Percentiles rank a stretch among this genome's conserved stretches.
phyloP scores from a whole-genome alignment of 2,329 filamentous ascomycete species.

The Lachnellula occidentalis region DNA sequence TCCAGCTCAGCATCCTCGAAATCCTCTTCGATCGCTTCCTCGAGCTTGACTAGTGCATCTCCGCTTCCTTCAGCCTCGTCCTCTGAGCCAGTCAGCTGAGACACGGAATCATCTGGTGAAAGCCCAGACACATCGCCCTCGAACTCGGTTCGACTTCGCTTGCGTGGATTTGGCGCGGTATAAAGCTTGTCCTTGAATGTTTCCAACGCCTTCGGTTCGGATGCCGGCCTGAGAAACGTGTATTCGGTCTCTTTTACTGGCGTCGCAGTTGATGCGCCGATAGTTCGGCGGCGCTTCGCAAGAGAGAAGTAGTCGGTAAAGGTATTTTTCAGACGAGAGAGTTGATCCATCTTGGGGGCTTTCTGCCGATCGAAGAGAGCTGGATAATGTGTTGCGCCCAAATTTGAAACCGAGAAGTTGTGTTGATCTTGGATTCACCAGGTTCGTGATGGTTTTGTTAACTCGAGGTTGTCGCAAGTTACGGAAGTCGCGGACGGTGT shows the following conservation, averaged over 20 bases:
- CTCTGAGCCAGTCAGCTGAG: conserved; percentile 12
- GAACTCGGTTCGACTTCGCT: conserved; percentile 21
- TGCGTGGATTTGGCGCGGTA: conserved; percentile 19
- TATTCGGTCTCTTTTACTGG: conserved; percentile 10
- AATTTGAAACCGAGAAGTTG: neutral
- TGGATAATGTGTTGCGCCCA: neutral
- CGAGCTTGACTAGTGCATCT: neutral
- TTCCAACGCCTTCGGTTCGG: conserved; percentile 13
- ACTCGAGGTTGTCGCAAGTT: neutral
- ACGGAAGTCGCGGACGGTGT: neutral
- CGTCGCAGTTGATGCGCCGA: conserved; percentile 16
- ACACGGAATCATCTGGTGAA: conserved; percentile 20
- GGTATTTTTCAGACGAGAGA: conserved; percentile 26
- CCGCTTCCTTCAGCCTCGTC: neutral
- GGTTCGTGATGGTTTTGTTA: neutral
- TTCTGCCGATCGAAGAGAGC: neutral
- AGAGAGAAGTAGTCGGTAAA: conserved; percentile 25
- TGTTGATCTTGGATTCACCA: neutral
- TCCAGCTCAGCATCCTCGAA: conserved; percentile 7
- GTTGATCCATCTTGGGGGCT: conserved; percentile 22
- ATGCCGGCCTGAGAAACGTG: conserved; percentile 14
- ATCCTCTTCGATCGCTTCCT: neutral
- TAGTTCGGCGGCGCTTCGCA: conserved; percentile 29
- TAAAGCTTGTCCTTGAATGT: conserved; percentile 16
- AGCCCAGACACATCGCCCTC: conserved; percentile 6